Base-by-base conservation (phyloP, 768 basidiomycete genomes). In the Suillus plorans region DNA sequence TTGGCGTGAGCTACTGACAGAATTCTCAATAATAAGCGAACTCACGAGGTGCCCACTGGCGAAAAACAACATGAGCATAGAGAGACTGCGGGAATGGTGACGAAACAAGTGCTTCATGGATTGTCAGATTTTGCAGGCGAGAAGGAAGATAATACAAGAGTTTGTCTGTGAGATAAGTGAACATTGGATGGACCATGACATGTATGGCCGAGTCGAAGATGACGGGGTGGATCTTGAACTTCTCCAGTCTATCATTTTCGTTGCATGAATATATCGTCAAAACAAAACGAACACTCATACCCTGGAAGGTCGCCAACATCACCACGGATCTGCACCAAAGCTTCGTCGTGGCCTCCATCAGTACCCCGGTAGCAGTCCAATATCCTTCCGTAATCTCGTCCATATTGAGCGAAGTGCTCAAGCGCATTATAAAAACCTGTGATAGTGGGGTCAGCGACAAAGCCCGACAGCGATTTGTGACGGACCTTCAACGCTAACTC, bases 331-430 rank as follows among this genome's bases (percentile, higher is more conserved):
- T 50, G 28, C 7, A 62, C 20, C 12, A 62, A 36, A 36, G 10
- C 52, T 62, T 62, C 50, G 5, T 55, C 49, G 3, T 28, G 10
- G 3, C 52, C 62, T 3, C 20, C 7, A 13, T 37, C 22, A 22
- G 52, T 31, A 1, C 41, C 62, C 14, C 47, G 31, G 9, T 53
- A 53, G 52, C 31, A 56, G 3, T 56, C 34, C 12, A 56, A n/a
- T 13, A 78, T 68, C 7, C 78, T 69, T 60, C 71, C 73, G 65
- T 73, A 79, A 20, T 58, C 64, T 8, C 73, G 69, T 1, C 77
- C 79, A 67, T 78, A 80, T 20, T 72, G 57, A 7, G 76, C 75
- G 56, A 79, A 79, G 55, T 73, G 69, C 7, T 66, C 66, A 20
- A 78, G 67, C 3, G 66, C 67, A 7, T 68, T 60, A 55, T 75